These are phyloP conservation scores for Batkoa obscura DNA, from an alignment of 371 early-diverging fungal species.

Conservation along the genomic window DNA sequence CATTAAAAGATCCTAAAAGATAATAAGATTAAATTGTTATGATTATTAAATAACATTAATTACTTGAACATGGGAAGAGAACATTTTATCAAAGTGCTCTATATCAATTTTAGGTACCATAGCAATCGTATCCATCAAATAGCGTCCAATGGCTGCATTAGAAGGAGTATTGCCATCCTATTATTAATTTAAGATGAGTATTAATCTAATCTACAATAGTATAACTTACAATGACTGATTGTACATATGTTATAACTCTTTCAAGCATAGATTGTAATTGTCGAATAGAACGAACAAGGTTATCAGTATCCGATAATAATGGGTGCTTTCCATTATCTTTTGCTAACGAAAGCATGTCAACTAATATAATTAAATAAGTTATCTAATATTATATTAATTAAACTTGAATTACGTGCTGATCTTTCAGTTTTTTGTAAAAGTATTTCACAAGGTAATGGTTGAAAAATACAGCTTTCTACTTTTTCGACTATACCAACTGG, in stretches of 20 bases:
- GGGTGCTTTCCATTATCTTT: constrained; percentile 24
- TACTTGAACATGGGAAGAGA: constrained; percentile 67
- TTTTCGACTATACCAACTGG: constrained; percentile 39
- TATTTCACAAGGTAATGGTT: constrained; percentile 70
- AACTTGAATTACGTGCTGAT: constrained; percentile 39
- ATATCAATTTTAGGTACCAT: constrained; percentile 75
- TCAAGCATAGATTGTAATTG: constrained; percentile 70
- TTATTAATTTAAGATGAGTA: not conserved
- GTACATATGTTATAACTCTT: constrained; percentile 65
- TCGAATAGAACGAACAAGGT: constrained; percentile 55
- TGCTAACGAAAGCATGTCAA: constrained; percentile 51
- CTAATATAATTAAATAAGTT: constrained; percentile 16
- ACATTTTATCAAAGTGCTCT: constrained; percentile 67
- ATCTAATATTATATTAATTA: not conserved
- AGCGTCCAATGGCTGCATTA: constrained; percentile 72
- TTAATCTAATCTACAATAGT: not conserved
- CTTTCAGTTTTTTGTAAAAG: constrained; percentile 75
- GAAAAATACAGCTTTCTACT: constrained; percentile 60
- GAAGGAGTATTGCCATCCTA: constrained; percentile 36
- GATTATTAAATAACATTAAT: constrained; percentile 34
- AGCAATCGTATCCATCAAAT: constrained; percentile 84
- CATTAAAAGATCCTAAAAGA: constrained; percentile 75
- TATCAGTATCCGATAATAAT: constrained; percentile 71
- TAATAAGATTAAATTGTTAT: constrained; percentile 7
- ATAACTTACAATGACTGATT: constrained; percentile 45